Evolutionary conservation across 768 basidiomycete species (phyloP), one percentile per base, ranked within the genome.

Genomic region (Termitomyces sp.): DNA sequence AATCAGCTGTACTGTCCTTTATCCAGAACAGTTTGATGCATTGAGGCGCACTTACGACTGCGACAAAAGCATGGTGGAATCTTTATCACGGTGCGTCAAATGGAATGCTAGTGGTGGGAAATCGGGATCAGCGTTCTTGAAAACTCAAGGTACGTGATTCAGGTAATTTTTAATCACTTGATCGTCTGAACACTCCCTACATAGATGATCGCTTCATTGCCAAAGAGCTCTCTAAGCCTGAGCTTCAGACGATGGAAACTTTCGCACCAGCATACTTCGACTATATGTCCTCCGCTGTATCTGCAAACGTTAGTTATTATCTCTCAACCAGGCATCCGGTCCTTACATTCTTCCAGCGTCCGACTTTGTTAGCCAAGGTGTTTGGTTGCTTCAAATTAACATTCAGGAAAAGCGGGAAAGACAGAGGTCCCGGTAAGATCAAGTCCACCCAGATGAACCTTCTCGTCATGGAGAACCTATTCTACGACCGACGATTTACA

Each of bases 251-350:
- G 0, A 91, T 98, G 86, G 92, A 95, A 63, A 92, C 90, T 0
- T 98, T 99, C 71, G 96, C 94, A 14, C 97, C 96, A 0, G 90
- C 92, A 2, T 99, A 99, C 70, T 98, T 99, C 66, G 90, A 95
- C 60, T 99, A 98, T 69, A 95, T 98, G 88, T 90, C 93, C 1
- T 92, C 90, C n/a, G 91, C 94, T 2, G 86, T 97, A 16, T 83
- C 85, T 52, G 87, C 87, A 38, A 85, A 91, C 63, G 94, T 95
- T 35, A 57, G 88, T 74, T 10, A 58, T 44, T 13, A 22, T 41
- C 58, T 59, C 47, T 52, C 28, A 22, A 35, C 3, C 45, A 45
- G 22, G 50, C 56, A 26, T 52, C 59, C 10, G 49, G 51, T 45
- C 50, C 59, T 57, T 36, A 63, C 36, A 57, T 67, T 20, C 51